Evolutionary conservation across 805 yeast genomes (phyloP).

Genomic region (Candida pseudofarinosa): DNA sequence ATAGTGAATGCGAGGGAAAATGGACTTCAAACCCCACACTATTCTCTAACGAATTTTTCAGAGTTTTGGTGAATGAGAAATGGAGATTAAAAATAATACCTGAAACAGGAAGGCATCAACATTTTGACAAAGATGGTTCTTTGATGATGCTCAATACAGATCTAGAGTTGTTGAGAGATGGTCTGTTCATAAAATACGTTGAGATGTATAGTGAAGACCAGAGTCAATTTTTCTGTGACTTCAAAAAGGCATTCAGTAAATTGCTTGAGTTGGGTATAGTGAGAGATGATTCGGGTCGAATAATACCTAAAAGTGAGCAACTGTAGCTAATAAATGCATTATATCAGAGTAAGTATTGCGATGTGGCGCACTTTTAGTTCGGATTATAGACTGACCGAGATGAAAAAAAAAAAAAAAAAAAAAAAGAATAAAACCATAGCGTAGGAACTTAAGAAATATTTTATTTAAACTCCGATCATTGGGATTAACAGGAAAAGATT

Average conservation of each 20-base stretch:
- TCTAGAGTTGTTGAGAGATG: constrained; percentile 61
- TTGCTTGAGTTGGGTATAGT: constrained; percentile 72
- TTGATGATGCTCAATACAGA: constrained; percentile 90
- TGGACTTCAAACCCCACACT: constrained; percentile 81
- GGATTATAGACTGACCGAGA: no score
- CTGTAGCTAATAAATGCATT: neutral
- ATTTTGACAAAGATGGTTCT: constrained; percentile 59
- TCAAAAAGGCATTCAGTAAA: constrained; percentile 63
- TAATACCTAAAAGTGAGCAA: constrained; percentile 7
- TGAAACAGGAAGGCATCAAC: constrained; percentile 49
- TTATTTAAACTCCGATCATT: neutral
- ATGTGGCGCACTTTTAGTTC: no score
- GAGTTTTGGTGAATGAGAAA: constrained; percentile 36
- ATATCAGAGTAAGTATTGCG: no score
- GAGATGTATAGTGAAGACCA: constrained; percentile 65
- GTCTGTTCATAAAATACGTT: constrained; percentile 56
- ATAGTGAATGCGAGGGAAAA: constrained; percentile 82
- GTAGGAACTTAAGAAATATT: neutral
- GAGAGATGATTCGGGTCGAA: constrained; percentile 11
- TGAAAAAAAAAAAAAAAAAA: no score
- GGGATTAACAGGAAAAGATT: neutral
- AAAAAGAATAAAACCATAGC: neutral
- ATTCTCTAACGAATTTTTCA: constrained; percentile 70
- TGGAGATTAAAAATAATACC: constrained; percentile 43
- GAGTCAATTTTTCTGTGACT: constrained; percentile 57